These are phyloP conservation scores for Aureobasidium sp. DNA, from an alignment of 2,329 filamentous ascomycete genomes.

Conservation along the genomic window DNA sequence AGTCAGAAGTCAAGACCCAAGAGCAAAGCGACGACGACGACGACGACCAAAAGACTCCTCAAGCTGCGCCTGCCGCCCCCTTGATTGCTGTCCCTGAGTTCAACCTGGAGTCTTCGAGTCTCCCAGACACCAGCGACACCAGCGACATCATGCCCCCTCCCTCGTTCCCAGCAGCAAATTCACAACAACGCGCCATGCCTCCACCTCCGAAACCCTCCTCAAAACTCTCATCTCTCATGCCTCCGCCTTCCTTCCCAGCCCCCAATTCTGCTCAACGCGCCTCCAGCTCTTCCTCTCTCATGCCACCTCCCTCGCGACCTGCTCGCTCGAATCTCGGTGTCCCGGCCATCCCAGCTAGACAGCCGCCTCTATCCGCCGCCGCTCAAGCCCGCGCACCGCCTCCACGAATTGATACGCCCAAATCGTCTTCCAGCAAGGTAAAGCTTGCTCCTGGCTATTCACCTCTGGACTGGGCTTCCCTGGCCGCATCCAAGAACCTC, in stretches of 20 bases:
- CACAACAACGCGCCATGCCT: constrained; percentile 34
- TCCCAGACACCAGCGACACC: not conserved
- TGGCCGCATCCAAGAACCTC: constrained; percentile 56
- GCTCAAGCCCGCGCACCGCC: constrained; percentile 20
- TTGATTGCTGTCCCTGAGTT: constrained; percentile 19
- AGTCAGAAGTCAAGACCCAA: not conserved
- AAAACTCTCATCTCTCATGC: constrained; percentile 23
- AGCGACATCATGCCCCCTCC: constrained; percentile 25
- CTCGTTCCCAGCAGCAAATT: constrained; percentile 40
- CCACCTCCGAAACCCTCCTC: constrained; percentile 11
- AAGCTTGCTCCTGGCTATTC: constrained; percentile 84
- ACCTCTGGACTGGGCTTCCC: constrained; percentile 89
- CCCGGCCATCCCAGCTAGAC: constrained; percentile 38
- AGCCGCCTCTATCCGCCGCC: constrained; percentile 33
- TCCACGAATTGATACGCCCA: constrained; percentile 33
- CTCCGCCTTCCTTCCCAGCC: constrained; percentile 38
- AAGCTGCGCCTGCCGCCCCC: constrained; percentile 20
- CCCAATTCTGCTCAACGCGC: constrained; percentile 41
- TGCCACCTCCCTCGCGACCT: constrained; percentile 25
- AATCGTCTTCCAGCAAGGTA: constrained; percentile 53
- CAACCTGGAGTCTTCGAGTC: constrained; percentile 12
- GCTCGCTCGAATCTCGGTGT: constrained; percentile 27
- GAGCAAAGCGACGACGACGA: constrained; percentile 11
- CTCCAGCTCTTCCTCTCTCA: constrained; percentile 23
- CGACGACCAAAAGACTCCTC: constrained; percentile 24